Evolutionary conservation across 805 yeast genomes (phyloP).

Genomic region (Hanseniaspora osmophila): DNA sequence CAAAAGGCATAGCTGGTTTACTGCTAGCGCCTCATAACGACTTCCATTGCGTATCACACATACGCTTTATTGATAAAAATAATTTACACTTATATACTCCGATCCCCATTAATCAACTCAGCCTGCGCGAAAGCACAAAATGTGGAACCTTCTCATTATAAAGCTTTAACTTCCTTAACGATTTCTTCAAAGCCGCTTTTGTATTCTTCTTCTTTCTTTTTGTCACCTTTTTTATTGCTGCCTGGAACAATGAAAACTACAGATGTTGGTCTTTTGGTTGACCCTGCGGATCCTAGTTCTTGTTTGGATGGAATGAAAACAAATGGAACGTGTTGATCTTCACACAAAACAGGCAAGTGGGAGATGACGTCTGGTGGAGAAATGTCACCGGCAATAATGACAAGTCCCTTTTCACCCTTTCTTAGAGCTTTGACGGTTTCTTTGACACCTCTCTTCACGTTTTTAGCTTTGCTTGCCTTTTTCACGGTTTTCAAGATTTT

Average conservation of each 20-base stretch:
- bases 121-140: background rate
- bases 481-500: constrained; percentile 90
- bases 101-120: background rate
- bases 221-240: constrained; percentile 70
- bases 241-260: constrained; percentile 96
- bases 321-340: constrained; percentile 82
- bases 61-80: too few relatives aligned
- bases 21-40: too few relatives aligned
- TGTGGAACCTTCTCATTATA: constrained; percentile 8
- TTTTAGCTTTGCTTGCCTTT: constrained; percentile 96
- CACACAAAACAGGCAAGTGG: constrained; percentile 94
- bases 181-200: constrained; percentile 86
- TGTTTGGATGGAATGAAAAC: constrained; percentile 93
- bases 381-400: constrained; percentile 93
- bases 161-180: constrained; percentile 63
- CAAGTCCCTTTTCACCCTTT: constrained; percentile 96
- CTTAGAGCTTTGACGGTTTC: constrained; percentile 96
- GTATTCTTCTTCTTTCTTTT: constrained; percentile 65
- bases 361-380: constrained; percentile 95
- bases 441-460: constrained; percentile 96
- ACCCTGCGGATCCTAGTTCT: constrained; percentile 97
- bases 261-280: constrained; percentile 97
- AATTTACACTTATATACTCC: too few relatives aligned
- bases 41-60: too few relatives aligned
- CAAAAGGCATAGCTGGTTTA: too few relatives aligned